Base-by-base conservation (phyloP, 768 basidiomycete genomes). In the Melanogaster broomeanus region DNA sequence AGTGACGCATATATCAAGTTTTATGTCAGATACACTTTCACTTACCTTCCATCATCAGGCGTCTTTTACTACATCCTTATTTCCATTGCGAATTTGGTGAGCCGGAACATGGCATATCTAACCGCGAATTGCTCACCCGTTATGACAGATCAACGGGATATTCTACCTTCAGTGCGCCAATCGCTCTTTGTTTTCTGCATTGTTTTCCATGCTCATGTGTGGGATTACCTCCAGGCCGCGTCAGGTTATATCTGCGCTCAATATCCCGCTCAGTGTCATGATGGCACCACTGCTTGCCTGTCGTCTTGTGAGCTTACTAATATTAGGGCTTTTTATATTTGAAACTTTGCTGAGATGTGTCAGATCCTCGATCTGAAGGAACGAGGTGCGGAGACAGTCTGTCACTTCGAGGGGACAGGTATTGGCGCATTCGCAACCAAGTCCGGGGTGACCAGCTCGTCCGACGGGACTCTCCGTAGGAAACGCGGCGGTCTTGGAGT, bases 11-110 rank as follows among this genome's bases (percentile, higher is more conserved):
- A 40, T 47, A 49, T 51, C 25, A 40, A 25, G 42, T 34, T 42
- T 19, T 27, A 19, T 30, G 27, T 40, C 40, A 21, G 6, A 28
- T 25, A 11, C 16, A 40, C 13, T 55, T 25, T 10, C 16, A 40
- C 13, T 55, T 25, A 47, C 42, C 42, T 42, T 37, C 22, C 11
- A 46, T 27, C 37, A 24, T 24, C 42, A 59, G 87, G 89, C 55
- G 83, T 91, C 54, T 91, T 90, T 67, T 92, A 91, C 62, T 92
- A 90, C 63, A 78, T 92, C 52, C 69, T 92, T 57, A 91, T 92
- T 64, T 90, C 89, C n/a, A 82, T 90, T 45, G 89, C 89, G 42
- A 92, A 92, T 72, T 72, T 92, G 74, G 78, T 78, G 48, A 53
- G 74, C 60, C 8, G 21, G 24, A 34, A 45, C 27, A 18, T 11